phyloP scores from a whole-genome alignment of 1,284 basidiomycete genomes.

The Somion occarium region DNA sequence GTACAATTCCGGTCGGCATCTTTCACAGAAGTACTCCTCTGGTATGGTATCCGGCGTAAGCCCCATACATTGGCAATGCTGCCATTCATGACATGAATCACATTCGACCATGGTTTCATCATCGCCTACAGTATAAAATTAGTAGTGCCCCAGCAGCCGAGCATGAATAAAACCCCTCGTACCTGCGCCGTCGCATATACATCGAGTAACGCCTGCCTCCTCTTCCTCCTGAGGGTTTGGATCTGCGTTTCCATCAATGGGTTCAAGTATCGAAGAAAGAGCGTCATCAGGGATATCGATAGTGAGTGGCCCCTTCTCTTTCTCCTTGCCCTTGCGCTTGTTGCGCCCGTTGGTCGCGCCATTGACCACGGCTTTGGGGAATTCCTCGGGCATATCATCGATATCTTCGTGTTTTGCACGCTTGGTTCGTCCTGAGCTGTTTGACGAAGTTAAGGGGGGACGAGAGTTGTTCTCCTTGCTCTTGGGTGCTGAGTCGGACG shows the following conservation, averaged over 20 bases:
- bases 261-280: constrained; percentile 19
- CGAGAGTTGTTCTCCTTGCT: constrained; percentile 25
- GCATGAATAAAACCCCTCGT: constrained; percentile 28
- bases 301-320: constrained; percentile 39
- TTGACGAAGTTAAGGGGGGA: constrained; percentile 38
- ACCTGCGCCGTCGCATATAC: constrained; percentile 91
- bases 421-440: constrained; percentile 45
- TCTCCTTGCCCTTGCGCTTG: constrained; percentile 56
- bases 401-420: constrained; percentile 69
- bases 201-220: constrained; percentile 86
- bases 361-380: constrained; percentile 40
- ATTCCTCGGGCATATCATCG: constrained; percentile 55
- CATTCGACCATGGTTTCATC: constrained; percentile 97
- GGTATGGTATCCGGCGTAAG: constrained; percentile 83
- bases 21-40: constrained; percentile 90
- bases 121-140: constrained; percentile 44
- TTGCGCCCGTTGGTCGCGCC: constrained; percentile 38
- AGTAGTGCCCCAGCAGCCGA: constrained; percentile 14
- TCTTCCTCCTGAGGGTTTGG: constrained; percentile 50
- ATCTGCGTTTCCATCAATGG: constrained; percentile 30
- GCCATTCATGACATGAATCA: constrained; percentile 97
- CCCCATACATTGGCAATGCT: constrained; percentile 97
- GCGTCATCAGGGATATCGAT: constrained; percentile 28
- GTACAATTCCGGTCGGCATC: constrained; percentile 88
- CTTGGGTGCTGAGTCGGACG: constrained; percentile 43